These are phyloP conservation scores for Pelargonium australe DNA, from an alignment of 441 rosid species.

Conservation along the genomic window DNA sequence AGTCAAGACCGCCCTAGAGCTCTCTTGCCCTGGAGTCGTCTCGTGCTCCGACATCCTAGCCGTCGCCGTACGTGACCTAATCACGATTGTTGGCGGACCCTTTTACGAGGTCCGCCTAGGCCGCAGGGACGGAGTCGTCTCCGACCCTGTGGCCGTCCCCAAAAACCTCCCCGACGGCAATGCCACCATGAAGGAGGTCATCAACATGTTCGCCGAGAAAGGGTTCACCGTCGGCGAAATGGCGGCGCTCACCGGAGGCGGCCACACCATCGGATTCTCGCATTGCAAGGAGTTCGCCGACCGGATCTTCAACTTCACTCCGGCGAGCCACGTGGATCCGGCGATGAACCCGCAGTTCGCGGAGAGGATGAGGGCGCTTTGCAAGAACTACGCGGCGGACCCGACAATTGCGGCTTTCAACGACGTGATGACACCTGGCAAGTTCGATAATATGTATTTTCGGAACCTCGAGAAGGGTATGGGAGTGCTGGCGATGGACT, in stretches of 20 bases:
- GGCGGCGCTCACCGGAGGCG: slow-evolving; percentile 52
- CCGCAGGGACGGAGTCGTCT: slow-evolving; percentile 44
- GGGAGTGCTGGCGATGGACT: slow-evolving; percentile 54
- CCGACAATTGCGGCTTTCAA: slow-evolving; percentile 59
- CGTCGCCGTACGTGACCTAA: slow-evolving; percentile 53
- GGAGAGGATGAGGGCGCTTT: slow-evolving; percentile 41
- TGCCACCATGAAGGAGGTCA: slow-evolving; percentile 33
- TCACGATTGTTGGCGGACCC: slow-evolving; percentile 60
- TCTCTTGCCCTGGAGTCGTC: slow-evolving; percentile 53
- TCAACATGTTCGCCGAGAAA: slow-evolving; percentile 34
- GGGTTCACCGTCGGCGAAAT: slow-evolving; percentile 48
- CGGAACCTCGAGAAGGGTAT: slow-evolving; percentile 54
- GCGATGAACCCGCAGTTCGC: slow-evolving; percentile 54
- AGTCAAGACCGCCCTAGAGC: slow-evolving; percentile 67
- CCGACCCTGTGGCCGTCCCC: slow-evolving; percentile 31
- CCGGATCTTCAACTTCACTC: slow-evolving; percentile 26
- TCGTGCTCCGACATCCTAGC: slow-evolving; percentile 64
- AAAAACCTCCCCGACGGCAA: slow-evolving; percentile 48
- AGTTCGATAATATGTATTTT: slow-evolving; percentile 55
- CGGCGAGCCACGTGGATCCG: slow-evolving; percentile 18
- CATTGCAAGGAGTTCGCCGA: slow-evolving; percentile 52
- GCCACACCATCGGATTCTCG: slow-evolving; percentile 63
- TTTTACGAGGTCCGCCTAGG: slow-evolving; percentile 50
- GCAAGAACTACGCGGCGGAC: slow-evolving; percentile 35
- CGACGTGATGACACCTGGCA: slow-evolving; percentile 59